Evolutionary conservation across 768 basidiomycete genomes (phyloP).

Genomic region (Tricholoma flavovirens): DNA sequence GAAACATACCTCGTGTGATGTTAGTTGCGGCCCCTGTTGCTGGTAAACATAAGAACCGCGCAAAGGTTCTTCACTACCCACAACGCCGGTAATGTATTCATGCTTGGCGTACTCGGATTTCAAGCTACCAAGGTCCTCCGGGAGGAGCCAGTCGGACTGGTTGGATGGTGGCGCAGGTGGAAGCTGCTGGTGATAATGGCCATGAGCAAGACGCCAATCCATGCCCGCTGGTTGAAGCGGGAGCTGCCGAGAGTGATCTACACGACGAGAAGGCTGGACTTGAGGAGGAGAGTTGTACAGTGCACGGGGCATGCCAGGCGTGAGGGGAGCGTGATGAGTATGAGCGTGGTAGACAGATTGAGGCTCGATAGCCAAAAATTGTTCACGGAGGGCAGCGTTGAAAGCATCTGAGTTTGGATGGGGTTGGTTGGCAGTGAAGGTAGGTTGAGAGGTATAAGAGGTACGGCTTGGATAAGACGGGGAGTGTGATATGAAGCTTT

Average conservation of each 20-base stretch:
- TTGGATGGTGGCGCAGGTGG: slow-evolving; percentile 1
- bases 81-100: slow-evolving; percentile 7
- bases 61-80: slow-evolving; percentile 1
- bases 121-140: slow-evolving; percentile 1
- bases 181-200: slow-evolving; percentile 22
- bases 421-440: slow-evolving; percentile 20
- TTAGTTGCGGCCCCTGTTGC: slow-evolving; percentile 13
- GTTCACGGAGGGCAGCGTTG: slow-evolving; percentile 44
- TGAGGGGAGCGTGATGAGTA: slow-evolving; percentile 8
- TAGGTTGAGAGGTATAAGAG: slow-evolving; percentile 2
- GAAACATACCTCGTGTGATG: slow-evolving; percentile 1
- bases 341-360: slow-evolving; percentile 23
- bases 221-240: slow-evolving; percentile 17
- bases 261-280: slow-evolving; percentile 19
- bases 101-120: not conserved
- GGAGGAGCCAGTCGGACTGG: slow-evolving; percentile 9
- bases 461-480: not conserved
- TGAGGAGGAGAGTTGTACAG: slow-evolving; percentile 5
- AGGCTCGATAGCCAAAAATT: slow-evolving; percentile 42
- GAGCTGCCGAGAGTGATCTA: slow-evolving; percentile 20
- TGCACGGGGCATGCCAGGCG: slow-evolving; percentile 12
- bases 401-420: slow-evolving; percentile 14
- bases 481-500: slow-evolving; percentile 13
- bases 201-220: slow-evolving; percentile 36
- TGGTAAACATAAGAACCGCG: slow-evolving; percentile 6